Conservation (phyloP, 2,329 filamentous ascomycete species). For the Trichophyton equinum region DNA sequence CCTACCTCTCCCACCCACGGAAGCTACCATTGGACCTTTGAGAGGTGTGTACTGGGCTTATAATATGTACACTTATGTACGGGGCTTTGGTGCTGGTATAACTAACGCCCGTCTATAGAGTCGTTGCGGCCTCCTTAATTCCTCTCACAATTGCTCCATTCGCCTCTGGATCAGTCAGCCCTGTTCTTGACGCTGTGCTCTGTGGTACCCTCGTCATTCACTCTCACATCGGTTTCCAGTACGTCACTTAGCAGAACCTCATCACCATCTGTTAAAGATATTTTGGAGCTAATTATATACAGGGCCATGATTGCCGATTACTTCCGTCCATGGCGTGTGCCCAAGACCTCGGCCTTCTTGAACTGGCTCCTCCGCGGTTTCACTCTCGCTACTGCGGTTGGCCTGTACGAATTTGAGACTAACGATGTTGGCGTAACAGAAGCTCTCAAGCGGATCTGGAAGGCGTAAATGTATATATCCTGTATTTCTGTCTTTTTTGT, state of each 20-base stretch:
- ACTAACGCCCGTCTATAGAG: constrained; percentile 33
- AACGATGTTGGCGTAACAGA: constrained; percentile 94
- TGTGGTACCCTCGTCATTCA: constrained; percentile 76
- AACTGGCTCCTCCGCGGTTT: constrained; percentile 67
- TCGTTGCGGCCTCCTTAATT: constrained; percentile 67
- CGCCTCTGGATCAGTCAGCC: constrained; percentile 81
- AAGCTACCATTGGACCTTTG: constrained; percentile 97
- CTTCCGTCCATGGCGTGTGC: constrained; percentile 59
- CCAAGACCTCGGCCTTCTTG: constrained; percentile 52
- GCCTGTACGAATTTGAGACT: constrained; percentile 97
- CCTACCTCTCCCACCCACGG: constrained; percentile 64
- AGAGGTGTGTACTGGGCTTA: constrained; percentile 42
- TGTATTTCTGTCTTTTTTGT: not conserved
- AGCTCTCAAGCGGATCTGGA: constrained; percentile 80
- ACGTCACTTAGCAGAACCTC: constrained; percentile 21
- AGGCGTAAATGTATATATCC: constrained; percentile 39
- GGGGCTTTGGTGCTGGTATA: too few species aligned
- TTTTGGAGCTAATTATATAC: not conserved
- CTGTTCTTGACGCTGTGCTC: constrained; percentile 71
- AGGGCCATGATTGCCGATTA: constrained; percentile 78
- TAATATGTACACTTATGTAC: not conserved
- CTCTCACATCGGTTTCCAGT: constrained; percentile 91
- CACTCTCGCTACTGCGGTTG: constrained; percentile 71
- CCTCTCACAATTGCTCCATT: constrained; percentile 86
- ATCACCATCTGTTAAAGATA: not conserved